A percentile compares a stretch with the other conserved stretches of the same genome.
phyloP scores from a whole-genome alignment of 1,139 yeast species.

The Pichia sp. region DNA sequence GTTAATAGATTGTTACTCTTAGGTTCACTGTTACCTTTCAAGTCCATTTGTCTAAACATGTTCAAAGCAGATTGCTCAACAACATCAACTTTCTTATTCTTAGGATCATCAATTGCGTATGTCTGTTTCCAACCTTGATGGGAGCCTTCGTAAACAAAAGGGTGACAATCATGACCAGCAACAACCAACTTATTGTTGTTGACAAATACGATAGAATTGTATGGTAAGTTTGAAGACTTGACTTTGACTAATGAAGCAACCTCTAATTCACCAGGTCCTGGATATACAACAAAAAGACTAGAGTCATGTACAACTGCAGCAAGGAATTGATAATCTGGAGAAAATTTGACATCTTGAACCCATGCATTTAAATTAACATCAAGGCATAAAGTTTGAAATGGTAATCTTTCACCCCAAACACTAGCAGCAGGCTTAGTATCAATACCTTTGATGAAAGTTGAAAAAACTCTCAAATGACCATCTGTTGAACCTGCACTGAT shows the following conservation, averaged over 20 bases:
- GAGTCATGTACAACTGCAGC: constrained; percentile 62
- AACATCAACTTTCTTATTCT: constrained; percentile 43
- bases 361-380: constrained; percentile 81
- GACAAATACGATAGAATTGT: constrained; percentile 65
- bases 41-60: constrained; percentile 93
- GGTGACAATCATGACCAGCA: constrained; percentile 92
- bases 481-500: constrained; percentile 92
- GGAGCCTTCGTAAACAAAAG: constrained; percentile 73
- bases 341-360: constrained; percentile 87
- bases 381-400: constrained; percentile 89
- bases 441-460: constrained; percentile 86
- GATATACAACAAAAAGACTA: constrained; percentile 67
- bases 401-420: constrained; percentile 91
- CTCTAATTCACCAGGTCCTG: constrained; percentile 39
- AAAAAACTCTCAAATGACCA: constrained; percentile 88
- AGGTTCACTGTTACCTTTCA: constrained; percentile 72
- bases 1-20: constrained; percentile 52
- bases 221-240: constrained; percentile 75
- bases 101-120: constrained; percentile 57
- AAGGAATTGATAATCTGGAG: constrained; percentile 69
- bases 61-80: constrained; percentile 71
- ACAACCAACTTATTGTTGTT: constrained; percentile 62
- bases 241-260: constrained; percentile 35
- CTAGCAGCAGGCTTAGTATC: constrained; percentile 77
- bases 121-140: constrained; percentile 61